These are phyloP conservation scores for Fonsecaea nubica DNA, from an alignment of 2,329 filamentous ascomycete genomes.

Conservation along the genomic window DNA sequence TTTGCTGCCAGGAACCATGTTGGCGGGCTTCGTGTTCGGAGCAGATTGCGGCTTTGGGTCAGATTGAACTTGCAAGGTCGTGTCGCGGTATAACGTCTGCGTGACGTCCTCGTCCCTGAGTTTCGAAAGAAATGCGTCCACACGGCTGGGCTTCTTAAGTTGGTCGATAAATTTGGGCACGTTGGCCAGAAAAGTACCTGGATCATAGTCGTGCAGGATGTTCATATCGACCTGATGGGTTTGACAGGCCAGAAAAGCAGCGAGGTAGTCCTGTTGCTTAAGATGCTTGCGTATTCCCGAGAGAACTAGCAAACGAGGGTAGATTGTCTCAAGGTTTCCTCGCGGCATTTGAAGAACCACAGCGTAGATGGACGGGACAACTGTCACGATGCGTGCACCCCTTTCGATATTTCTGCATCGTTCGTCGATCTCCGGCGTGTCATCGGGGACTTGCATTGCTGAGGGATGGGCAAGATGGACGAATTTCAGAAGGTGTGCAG, in stretches of 20 bases:
- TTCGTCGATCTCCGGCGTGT: conserved; percentile 91
- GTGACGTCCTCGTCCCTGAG: conserved; percentile 90
- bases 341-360: conserved; percentile 93
- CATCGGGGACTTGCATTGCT: conserved; percentile 70
- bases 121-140: conserved; percentile 90
- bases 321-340: conserved; percentile 95
- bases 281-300: conserved; percentile 85
- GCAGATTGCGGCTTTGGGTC: conserved; percentile 25
- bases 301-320: conserved; percentile 87
- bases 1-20: conserved; percentile 58
- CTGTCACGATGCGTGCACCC: conserved; percentile 83
- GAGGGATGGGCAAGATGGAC: conserved; percentile 70
- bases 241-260: conserved; percentile 85
- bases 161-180: conserved; percentile 82
- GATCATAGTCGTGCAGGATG: conserved; percentile 91
- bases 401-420: conserved; percentile 90
- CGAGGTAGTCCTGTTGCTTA: conserved; percentile 77
- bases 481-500: conserved; percentile 91
- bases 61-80: conserved; percentile 52
- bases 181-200: conserved; percentile 79
- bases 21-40: conserved; percentile 15
- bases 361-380: conserved; percentile 85
- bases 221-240: conserved; percentile 98
- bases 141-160: conserved; percentile 77
- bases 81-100: conserved; percentile 91